Percentiles rank a stretch among this genome's conserved stretches.
Evolutionary conservation across 2,329 filamentous ascomycete species (phyloP).

Genomic region (Colletotrichum agaves): DNA sequence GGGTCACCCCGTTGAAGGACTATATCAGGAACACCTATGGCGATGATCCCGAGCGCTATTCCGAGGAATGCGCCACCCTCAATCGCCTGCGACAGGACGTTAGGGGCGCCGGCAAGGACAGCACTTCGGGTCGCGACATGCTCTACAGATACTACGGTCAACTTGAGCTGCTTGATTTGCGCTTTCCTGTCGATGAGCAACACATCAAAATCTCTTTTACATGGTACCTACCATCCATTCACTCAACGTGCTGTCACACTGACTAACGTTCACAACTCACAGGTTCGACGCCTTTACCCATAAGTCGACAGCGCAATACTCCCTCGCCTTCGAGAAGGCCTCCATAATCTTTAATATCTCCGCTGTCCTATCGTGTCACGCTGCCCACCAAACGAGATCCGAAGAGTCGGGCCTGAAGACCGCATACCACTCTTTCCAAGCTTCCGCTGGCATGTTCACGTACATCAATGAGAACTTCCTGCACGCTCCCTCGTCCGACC

Average conservation of each 20-base stretch:
- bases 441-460: conserved; percentile 98
- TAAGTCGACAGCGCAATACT: conserved; percentile 96
- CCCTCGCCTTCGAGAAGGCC: conserved; percentile 96
- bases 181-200: conserved; percentile 97
- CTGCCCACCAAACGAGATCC: conserved; percentile 88
- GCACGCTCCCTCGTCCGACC: conserved; percentile 94
- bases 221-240: conserved; percentile 70
- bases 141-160: conserved; percentile 98
- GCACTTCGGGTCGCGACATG: conserved; percentile 90
- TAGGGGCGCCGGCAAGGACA: conserved; percentile 96
- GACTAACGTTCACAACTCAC: conserved; percentile 32
- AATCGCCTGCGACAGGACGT: conserved; percentile 98
- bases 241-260: background rate
- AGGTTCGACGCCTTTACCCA: conserved; percentile 99
- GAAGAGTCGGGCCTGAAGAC: conserved; percentile 95
- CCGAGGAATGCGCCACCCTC: conserved; percentile 92
- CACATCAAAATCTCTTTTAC: conserved; percentile 99
- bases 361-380: conserved; percentile 94
- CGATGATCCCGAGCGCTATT: conserved; percentile 95
- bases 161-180: conserved; percentile 90
- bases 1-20: conserved; percentile 88
- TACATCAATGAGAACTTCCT: conserved; percentile 99
- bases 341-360: conserved; percentile 99
- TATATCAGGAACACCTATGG: conserved; percentile 96
- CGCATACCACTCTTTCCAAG: conserved; percentile 97